Evolutionary conservation across 352 stramenopile genomes (phyloP), one percentile per base, ranked within the genome.

Genomic region (Phytophthora sansomeana): DNA sequence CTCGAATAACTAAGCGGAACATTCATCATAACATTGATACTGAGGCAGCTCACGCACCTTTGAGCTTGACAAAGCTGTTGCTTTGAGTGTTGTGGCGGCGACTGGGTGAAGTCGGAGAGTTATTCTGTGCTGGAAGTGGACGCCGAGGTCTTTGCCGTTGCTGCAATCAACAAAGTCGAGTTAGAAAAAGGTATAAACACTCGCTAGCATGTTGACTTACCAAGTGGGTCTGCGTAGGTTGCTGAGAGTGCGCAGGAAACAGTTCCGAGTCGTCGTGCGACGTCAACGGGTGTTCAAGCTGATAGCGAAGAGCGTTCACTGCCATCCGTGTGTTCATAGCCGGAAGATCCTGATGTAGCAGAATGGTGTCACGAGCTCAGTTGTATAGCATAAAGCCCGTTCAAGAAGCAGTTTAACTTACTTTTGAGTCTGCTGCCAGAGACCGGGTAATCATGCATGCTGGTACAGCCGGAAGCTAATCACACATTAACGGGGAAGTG

Each of bases 211-310:
- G 21, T 28, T 42, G 11, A 26, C 53, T 35, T 75, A 90, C 84
- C 49, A 89, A 44, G 28, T 85, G 76, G 9, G 80, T 50, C 51
- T 83, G 71, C 6, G 84, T 92, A 24, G 69, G 58, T 19, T 73
- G 69, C 53, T 89, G 78, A 19, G 76, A 88, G 51, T 72, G 78
- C 2, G 70, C 43, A 29, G 74, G 73, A 54, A 73, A 75, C 17
- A 92, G 47, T 7, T 89, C 79, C 26, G 74, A 83, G 58, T 95
- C 84, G 61, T 93, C 84, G 43, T 93, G 86, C 1, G 86, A 90
- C 29, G 84, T 95, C 14, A 95, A 66, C 1, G 86, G 86, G 47
- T 95, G 83, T n/a, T 87, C 69, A 9, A 95, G 65, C 38, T 95
- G 83, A 41, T 93, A 92, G 1, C 82, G 83, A 33, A 92, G 75